Evolutionary conservation across 176 grass and related monocot genomes (phyloP), one percentile per base, ranked within the genome.

Genomic region (Rhipidocladum racemiflorum): DNA sequence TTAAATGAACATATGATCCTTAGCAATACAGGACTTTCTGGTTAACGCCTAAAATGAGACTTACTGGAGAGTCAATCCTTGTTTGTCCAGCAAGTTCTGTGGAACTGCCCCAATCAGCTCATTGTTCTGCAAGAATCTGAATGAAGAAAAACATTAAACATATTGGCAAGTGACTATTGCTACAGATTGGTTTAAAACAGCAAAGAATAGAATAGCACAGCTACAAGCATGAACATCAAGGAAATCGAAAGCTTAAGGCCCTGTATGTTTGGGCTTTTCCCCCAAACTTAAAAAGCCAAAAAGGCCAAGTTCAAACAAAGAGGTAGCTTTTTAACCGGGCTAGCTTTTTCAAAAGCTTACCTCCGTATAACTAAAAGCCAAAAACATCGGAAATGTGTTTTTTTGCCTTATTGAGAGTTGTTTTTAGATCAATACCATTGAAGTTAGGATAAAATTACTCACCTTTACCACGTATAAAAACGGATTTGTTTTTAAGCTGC

Each of bases 51-150:
- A 24, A n/a, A 18, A 53, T 54, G 30, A 40, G 44, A 79, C 89
- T 90, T 89, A 98, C 92, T 53, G 81, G 83, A 79, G 61, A 32
- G 68, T 92, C 78, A 93, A 78, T 79, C 76, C 87, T 70, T 10
- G 32, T 20, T 91, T 88, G 57, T 40, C 67, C 56, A 93, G 72
- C 84, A 98, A 87, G 63, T 79, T 88, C 40, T 61, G 40, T 65
- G 96, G 95, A 87, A 95, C 85, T 74, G 76, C 39, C 64, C 96
- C 96, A 39, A 36, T 56, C 55, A 98, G 74, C 38, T 86, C 65
- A 88, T 98, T 98, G 50, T 80, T 55, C 74, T 98, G 81, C 82
- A 98, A 82, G 74, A 86, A 98, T 57, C 96, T 98, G 89, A 55
- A 78, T 74, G 67, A 81, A 78, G 43, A 48, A 60, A 83, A 83